A percentile compares a stretch with the other conserved stretches of the same genome.
Conservation (phyloP, 176 grass and related monocot genomes). For the Saccharum spontaneum region DNA sequence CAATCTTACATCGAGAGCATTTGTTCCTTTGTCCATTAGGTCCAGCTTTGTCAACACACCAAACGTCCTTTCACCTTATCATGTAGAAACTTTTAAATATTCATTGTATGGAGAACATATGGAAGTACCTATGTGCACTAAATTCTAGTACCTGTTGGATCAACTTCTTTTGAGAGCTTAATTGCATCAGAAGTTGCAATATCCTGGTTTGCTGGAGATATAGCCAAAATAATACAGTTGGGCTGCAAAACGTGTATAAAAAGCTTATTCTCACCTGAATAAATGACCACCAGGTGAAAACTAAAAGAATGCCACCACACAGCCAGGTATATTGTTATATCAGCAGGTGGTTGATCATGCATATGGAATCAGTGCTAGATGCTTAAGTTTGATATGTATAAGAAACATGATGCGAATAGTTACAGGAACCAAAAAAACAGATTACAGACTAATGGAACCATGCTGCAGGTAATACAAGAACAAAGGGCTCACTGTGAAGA, state of each 20-base stretch:
- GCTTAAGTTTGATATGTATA: neutral
- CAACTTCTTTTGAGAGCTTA: conserved; percentile 44
- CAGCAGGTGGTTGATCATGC: neutral
- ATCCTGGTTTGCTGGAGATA: conserved; percentile 41
- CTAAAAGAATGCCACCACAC: neutral
- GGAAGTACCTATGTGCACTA: neutral
- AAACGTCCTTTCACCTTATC: conserved; percentile 81
- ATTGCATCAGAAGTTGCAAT: conserved; percentile 21
- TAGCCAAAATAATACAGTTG: conserved; percentile 43
- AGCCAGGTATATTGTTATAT: neutral
- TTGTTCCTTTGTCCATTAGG: conserved; percentile 85
- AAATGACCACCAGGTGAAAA: neutral
- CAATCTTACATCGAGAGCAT: conserved; percentile 75
- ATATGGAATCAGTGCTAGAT: neutral
- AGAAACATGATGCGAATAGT: neutral
- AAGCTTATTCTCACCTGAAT: neutral
- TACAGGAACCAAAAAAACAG: neutral
- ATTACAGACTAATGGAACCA: neutral
- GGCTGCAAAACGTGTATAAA: conserved; percentile 8
- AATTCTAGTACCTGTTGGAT: conserved; percentile 45
- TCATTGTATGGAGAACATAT: conserved; percentile 3
- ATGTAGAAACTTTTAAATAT: conserved; percentile 17
- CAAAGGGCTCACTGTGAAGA: neutral
- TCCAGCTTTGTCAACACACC: conserved; percentile 90
- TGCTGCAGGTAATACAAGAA: conserved; percentile 3